phyloP scores from a whole-genome alignment of 2,329 filamentous ascomycete species.

The Alternaria consortialis region DNA sequence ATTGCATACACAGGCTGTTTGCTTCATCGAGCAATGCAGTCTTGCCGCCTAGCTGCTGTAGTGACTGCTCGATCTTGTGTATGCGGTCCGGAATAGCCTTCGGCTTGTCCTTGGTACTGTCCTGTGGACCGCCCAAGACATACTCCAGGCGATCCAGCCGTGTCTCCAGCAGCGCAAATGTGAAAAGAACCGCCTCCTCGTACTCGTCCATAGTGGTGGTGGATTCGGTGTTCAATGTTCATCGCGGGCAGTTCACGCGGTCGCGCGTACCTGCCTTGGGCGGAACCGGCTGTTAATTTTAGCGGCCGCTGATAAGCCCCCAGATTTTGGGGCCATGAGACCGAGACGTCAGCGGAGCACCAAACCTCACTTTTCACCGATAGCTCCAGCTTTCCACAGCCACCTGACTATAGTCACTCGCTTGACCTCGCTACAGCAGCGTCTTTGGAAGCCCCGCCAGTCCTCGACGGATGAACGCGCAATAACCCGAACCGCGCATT shows the following conservation, averaged over 20 bases:
- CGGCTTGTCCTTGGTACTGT: constrained; percentile 31
- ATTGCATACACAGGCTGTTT: constrained; percentile 48
- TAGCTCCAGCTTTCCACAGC: neutral
- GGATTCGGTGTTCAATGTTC: constrained; percentile 4
- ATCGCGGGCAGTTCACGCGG: constrained; percentile 23
- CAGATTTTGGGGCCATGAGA: constrained; percentile 8
- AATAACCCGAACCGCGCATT: constrained; percentile 26
- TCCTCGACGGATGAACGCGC: constrained; percentile 38
- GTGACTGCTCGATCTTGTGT: constrained; percentile 47
- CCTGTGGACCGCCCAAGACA: constrained; percentile 49
- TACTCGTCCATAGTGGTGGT: constrained; percentile 47
- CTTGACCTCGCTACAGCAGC: neutral
- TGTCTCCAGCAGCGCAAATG: constrained; percentile 56
- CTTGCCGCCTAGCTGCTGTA: constrained; percentile 52
- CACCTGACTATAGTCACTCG: neutral
- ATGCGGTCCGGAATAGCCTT: constrained; percentile 48
- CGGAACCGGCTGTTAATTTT: constrained; percentile 20
- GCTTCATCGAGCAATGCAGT: constrained; percentile 53
- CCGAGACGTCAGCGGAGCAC: constrained; percentile 20
- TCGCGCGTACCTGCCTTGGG: constrained; percentile 25
- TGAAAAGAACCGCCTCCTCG: constrained; percentile 53
- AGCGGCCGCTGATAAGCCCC: constrained; percentile 21
- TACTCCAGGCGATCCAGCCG: constrained; percentile 57
- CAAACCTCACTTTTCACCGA: constrained; percentile 10
- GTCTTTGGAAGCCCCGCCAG: neutral